Evolutionary conservation across 2,329 filamentous ascomycete species (phyloP), one percentile per base, ranked within the genome.

Genomic region (Phialemonium atrogriseum): DNA sequence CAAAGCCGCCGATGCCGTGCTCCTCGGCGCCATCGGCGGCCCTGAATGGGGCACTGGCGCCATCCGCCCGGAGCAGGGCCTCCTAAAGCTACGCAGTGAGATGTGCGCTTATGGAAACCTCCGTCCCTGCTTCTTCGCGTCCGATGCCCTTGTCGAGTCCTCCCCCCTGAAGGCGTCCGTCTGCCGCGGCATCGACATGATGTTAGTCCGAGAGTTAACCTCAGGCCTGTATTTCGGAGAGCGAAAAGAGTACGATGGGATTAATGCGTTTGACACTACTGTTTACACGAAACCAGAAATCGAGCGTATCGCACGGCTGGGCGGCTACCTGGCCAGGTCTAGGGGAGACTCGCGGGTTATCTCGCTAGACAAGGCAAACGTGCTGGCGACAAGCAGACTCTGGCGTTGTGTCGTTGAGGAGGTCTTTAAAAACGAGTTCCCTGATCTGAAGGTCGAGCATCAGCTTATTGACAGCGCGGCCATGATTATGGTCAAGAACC

Each of bases 401-500:
- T 96, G 89, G 89, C 72, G 89, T 39, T 88, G 84, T 64, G 81
- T 83, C 3, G 82, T 94, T 26, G 77, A 74, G 22, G 84, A 94
- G 62, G 71, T 87, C 36, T 89, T 94, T 70, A 73, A 70, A 45
- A 80, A 79, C 43, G 89, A 95, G 68, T 96, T 93, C 64, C 87
- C 89, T 4, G 76, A 89, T 55, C 62, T 95, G 27, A 74, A 83
- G 64, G 63, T 93, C 25, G 76, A 79, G 43, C 89, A 94, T 57
- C 88, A 96, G 56, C 73, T 96, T 30, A 94, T 96, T 54, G 89
- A 96, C 64, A 85, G 78, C 35, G 89, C 89, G 11, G 89, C 89
- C 43, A 95, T 96, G 88, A 68, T 95, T 47, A 86, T 96, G 81
- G 75, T 96, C 52, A 95, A 94, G 79, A 89, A 88, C 61, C 89